A percentile compares a stretch with the other conserved stretches of the same genome.
Conservation (phyloP, 2,329 filamentous ascomycete species). For the Lasiodiplodia sp. region DNA sequence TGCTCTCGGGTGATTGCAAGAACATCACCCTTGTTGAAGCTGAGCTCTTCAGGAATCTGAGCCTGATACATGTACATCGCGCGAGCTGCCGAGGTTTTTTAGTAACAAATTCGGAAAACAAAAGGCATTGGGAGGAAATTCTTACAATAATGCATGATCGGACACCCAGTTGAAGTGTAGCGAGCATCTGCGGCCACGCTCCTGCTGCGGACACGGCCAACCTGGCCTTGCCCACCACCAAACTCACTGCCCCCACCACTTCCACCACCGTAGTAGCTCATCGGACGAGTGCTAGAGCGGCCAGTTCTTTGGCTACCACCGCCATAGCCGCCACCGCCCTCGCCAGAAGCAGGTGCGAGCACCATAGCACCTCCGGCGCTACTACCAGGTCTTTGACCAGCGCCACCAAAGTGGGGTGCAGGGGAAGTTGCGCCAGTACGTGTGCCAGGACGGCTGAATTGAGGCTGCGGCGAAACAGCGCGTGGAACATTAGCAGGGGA, state of each 20-base stretch:
- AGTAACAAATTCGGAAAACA: not conserved
- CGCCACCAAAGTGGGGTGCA: constrained; percentile 33
- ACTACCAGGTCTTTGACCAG: constrained; percentile 56
- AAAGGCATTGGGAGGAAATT: constrained; percentile 36
- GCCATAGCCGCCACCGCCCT: constrained; percentile 44
- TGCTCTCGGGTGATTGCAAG: constrained; percentile 88
- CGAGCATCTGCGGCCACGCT: constrained; percentile 74
- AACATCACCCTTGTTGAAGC: constrained; percentile 90
- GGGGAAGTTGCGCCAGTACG: constrained; percentile 21
- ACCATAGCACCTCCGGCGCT: constrained; percentile 53
- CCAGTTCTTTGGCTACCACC: constrained; percentile 50
- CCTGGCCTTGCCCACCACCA: constrained; percentile 39
- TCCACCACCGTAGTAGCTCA: constrained; percentile 52
- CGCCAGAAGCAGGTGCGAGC: constrained; percentile 48
- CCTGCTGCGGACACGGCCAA: constrained; percentile 70
- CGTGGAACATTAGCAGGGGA: constrained; percentile 50
- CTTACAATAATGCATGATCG: constrained; percentile 94
- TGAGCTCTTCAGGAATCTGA: constrained; percentile 92
- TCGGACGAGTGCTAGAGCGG: constrained; percentile 43
- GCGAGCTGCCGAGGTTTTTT: constrained; percentile 67
- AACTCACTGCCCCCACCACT: constrained; percentile 41
- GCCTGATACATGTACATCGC: constrained; percentile 94
- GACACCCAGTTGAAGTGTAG: constrained; percentile 78
- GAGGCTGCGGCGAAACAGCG: constrained; percentile 61
- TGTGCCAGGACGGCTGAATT: constrained; percentile 52